Evolutionary conservation across 2,329 filamentous ascomycete species (phyloP), one percentile per base, ranked within the genome.

Genomic region (Trichoderma semiorbis): DNA sequence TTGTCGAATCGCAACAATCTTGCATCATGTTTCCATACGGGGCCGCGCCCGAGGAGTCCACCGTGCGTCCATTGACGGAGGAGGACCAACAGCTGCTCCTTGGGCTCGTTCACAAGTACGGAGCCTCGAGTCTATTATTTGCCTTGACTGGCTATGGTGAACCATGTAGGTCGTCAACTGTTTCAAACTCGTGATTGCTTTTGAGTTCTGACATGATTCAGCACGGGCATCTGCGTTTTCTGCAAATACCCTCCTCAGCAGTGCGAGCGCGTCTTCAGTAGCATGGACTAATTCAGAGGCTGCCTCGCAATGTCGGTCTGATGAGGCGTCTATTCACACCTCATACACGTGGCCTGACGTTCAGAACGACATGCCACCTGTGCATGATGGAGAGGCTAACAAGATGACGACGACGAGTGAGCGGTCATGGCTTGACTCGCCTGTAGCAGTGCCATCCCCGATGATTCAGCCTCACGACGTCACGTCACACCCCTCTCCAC

Each of bases 261-360:
- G 78, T 73, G 77, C 79, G 24, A 83, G 80, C 74, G 82, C 80
- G 7, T 81, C 83, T 7, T 83, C 83, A 7, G 75, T 84, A 67
- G 80, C 79, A 21, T 84, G 81, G 81, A 83, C 81, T 70, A 80
- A 78, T 66, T 84, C 82, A 8, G 81, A 83, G 65, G 79, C 78
- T 21, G 79, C 78, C n/a, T 84, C 81, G 10, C 78, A 82, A 53
- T 81, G 78, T 64, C 77, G 79, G 61, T 82, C 81, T 47, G 81
- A 84, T 66, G 80, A 79, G 43, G 81, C 79, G 2, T 84, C 82
- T 30, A 79, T 84, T 69, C 77, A 80, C 70, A 83, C 82, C 5
- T 79, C 81, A 69, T 81, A 80, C 43, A 81, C 80, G 14, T 83
- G 81, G 80, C 79, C 79, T 60, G 81, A 82, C 32, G 74, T 76